A percentile compares a stretch with the other conserved stretches of the same genome.
phyloP scores from a whole-genome alignment of 2,329 filamentous ascomycete genomes.

The Shiraia sp. region DNA sequence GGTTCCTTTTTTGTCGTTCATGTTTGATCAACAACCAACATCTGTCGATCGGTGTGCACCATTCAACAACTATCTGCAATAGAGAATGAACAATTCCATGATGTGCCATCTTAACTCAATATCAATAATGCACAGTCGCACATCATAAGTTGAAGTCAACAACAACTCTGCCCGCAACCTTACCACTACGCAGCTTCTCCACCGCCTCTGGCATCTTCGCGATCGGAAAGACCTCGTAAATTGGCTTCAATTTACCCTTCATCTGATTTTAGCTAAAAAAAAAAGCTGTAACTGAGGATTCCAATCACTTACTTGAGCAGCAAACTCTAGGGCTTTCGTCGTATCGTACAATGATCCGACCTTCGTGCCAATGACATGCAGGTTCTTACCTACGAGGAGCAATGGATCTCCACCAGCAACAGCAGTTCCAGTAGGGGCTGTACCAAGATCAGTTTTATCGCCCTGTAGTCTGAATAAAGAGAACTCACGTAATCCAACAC shows the following conservation, averaged over 20 bases:
- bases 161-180: constrained; percentile 55
- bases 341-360: constrained; percentile 50
- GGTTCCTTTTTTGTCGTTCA: too few relatives aligned
- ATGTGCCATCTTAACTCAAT: too few relatives aligned
- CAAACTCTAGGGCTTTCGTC: constrained; percentile 49
- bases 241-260: constrained; percentile 49
- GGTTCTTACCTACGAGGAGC: constrained; percentile 26
- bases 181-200: constrained; percentile 50
- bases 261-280: background rate
- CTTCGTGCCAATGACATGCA: constrained; percentile 35
- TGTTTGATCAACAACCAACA: too few relatives aligned
- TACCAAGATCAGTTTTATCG: constrained; percentile 30
- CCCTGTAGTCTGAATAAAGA: background rate
- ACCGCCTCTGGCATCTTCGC: constrained; percentile 53
- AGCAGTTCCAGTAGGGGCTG: constrained; percentile 22
- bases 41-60: too few relatives aligned
- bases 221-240: constrained; percentile 52
- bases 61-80: too few relatives aligned
- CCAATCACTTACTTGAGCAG: constrained; percentile 44
- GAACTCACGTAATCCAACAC: constrained; percentile 50
- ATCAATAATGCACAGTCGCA: too few relatives aligned
- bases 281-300: too few relatives aligned
- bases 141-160: constrained; percentile 52
- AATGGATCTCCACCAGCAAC: constrained; percentile 27
- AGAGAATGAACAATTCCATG: too few relatives aligned